Conservation (phyloP, 1,284 basidiomycete genomes). For the Ceratobasidium sp. region DNA sequence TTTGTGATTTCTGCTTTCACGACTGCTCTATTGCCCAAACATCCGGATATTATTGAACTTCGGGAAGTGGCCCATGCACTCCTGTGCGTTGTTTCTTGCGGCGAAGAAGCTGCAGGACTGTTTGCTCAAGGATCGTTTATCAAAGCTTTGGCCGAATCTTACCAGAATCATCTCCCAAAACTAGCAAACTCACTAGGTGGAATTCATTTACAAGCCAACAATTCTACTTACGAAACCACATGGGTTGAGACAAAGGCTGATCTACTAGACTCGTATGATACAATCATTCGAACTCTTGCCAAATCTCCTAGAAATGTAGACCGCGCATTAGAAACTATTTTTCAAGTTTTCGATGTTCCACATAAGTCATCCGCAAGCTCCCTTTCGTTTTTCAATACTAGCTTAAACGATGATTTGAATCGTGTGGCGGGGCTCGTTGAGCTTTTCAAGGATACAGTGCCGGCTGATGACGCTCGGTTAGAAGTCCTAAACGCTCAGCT, state of each 20-base stretch:
- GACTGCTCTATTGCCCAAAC: slow-evolving; percentile 35
- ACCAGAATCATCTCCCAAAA: slow-evolving; percentile 40
- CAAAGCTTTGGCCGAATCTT: slow-evolving; percentile 41
- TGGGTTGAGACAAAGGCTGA: slow-evolving; percentile 47
- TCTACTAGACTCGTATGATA: slow-evolving; percentile 44
- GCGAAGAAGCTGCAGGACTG: background rate
- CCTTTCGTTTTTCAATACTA: slow-evolving; percentile 24
- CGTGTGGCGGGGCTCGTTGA: slow-evolving; percentile 11
- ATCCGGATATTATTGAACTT: slow-evolving; percentile 37
- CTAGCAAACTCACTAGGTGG: slow-evolving; percentile 42
- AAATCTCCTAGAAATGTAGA: slow-evolving; percentile 21
- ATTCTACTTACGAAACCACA: slow-evolving; percentile 24
- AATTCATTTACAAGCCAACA: slow-evolving; percentile 23
- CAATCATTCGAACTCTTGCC: slow-evolving; percentile 28
- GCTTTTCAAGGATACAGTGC: slow-evolving; percentile 17
- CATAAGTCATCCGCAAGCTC: background rate
- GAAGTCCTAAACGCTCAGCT: slow-evolving; percentile 32
- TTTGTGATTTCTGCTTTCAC: slow-evolving; percentile 27
- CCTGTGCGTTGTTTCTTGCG: slow-evolving; percentile 28
- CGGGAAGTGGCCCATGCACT: slow-evolving; percentile 42
- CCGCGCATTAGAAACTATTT: slow-evolving; percentile 27
- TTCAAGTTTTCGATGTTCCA: slow-evolving; percentile 33
- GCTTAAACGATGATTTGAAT: slow-evolving; percentile 41
- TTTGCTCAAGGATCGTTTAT: slow-evolving; percentile 36
- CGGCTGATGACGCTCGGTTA: slow-evolving; percentile 21